Evolutionary conservation across 805 yeast genomes (phyloP).

Genomic region (Zygoascus ofunaensis): DNA sequence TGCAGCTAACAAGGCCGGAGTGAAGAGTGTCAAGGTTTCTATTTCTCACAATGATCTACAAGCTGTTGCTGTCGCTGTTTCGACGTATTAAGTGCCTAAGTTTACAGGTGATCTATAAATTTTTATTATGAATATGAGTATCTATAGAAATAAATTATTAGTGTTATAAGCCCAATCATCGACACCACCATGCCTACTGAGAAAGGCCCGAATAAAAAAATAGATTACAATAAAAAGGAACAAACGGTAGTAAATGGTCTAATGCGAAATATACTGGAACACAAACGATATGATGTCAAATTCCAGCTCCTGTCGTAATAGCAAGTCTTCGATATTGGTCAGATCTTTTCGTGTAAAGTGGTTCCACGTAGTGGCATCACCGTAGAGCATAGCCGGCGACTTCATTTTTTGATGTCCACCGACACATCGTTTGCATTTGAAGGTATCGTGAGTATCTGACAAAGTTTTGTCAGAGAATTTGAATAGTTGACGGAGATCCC

Average conservation of each 20-base stretch:
- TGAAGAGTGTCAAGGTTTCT: slow-evolving; percentile 68
- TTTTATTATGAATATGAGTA: slow-evolving; percentile 1
- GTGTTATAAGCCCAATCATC: background rate
- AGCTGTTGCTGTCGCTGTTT: slow-evolving; percentile 92
- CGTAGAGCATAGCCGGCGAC: slow-evolving; percentile 86
- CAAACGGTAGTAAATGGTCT: slow-evolving; percentile 2
- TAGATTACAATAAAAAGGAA: background rate
- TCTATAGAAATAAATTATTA: background rate
- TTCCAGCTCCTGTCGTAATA: slow-evolving; percentile 64
- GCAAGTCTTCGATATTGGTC: slow-evolving; percentile 59
- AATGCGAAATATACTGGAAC: slow-evolving; percentile 88
- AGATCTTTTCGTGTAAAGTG: slow-evolving; percentile 64
- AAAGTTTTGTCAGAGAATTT: slow-evolving; percentile 54
- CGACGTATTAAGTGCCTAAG: slow-evolving; percentile 19
- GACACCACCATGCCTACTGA: background rate
- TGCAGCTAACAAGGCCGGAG: slow-evolving; percentile 65
- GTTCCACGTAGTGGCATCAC: slow-evolving; percentile 97
- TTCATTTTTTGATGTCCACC: slow-evolving; percentile 50
- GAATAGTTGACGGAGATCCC: slow-evolving; percentile 67
- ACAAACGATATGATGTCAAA: slow-evolving; percentile 70
- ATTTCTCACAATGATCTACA: slow-evolving; percentile 96
- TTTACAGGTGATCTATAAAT: too few species aligned
- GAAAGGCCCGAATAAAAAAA: too few species aligned
- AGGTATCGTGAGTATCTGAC: slow-evolving; percentile 91
- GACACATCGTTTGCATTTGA: slow-evolving; percentile 74